phyloP scores from a whole-genome alignment of 2,329 filamentous ascomycete species.

The Arthroderma sp. region DNA sequence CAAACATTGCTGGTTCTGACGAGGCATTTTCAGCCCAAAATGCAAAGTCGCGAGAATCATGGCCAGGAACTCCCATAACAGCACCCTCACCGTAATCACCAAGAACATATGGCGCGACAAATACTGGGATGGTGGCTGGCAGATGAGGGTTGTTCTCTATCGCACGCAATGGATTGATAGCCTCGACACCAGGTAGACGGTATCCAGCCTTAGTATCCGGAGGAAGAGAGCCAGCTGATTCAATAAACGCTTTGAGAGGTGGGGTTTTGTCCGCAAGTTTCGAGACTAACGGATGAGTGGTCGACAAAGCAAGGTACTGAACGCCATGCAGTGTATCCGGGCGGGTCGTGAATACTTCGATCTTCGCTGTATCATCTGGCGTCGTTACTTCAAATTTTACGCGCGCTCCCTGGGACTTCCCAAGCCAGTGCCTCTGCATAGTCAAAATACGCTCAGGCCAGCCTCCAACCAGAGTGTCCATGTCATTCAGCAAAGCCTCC shows the following conservation, averaged over 20 bases:
- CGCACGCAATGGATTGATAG: constrained; percentile 50
- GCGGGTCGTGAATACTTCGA: constrained; percentile 72
- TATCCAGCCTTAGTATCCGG: constrained; percentile 52
- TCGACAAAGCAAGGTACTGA: constrained; percentile 68
- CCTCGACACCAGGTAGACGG: constrained; percentile 47
- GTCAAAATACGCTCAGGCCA: constrained; percentile 76
- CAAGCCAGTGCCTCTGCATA: constrained; percentile 83
- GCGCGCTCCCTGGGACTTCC: constrained; percentile 59
- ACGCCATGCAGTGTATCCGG: constrained; percentile 80
- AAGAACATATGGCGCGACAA: constrained; percentile 72
- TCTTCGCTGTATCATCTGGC: constrained; percentile 24
- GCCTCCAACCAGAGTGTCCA: constrained; percentile 51
- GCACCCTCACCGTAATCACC: constrained; percentile 77
- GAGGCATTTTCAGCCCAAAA: constrained; percentile 65
- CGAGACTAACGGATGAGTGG: constrained; percentile 56
- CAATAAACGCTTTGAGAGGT: constrained; percentile 54
- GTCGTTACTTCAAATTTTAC: constrained; percentile 54
- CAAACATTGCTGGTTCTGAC: constrained; percentile 47
- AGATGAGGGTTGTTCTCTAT: constrained; percentile 38
- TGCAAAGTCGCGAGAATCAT: constrained; percentile 62
- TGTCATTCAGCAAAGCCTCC: constrained; percentile 56
- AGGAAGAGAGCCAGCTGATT: constrained; percentile 41
- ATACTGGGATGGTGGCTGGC: constrained; percentile 50
- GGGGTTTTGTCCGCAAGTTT: constrained; percentile 46
- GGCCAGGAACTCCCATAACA: constrained; percentile 83